A percentile compares a stretch with the other conserved stretches of the same genome.
These are phyloP conservation scores for Hymenoscyphus fraxineus DNA, from an alignment of 2,329 filamentous ascomycete genomes.

Conservation along the genomic window DNA sequence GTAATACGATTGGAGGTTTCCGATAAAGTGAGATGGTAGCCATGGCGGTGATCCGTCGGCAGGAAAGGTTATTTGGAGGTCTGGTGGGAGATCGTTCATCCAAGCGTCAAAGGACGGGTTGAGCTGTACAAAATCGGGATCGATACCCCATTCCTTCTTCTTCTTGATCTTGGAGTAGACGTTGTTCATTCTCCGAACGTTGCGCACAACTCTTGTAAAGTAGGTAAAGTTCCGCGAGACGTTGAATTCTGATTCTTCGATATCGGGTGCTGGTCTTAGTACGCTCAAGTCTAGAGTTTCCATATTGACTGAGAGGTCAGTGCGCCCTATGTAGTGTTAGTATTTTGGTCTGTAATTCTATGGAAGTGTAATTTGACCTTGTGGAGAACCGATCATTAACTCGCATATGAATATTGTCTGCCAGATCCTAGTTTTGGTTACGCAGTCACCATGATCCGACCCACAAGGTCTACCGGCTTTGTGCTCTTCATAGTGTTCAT, in stretches of 20 bases:
- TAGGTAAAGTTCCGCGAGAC: conserved; percentile 82
- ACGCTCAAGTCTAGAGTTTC: conserved; percentile 74
- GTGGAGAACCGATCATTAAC: conserved; percentile 87
- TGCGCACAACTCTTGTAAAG: conserved; percentile 71
- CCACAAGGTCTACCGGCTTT: conserved; percentile 67
- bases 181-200: conserved; percentile 72
- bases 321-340: conserved; percentile 54
- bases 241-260: conserved; percentile 71
- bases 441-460: conserved; percentile 68
- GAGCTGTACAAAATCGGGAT: conserved; percentile 76
- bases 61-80: conserved; percentile 75
- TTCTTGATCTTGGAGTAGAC: conserved; percentile 71
- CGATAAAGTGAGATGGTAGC: conserved; percentile 81
- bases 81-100: conserved; percentile 71
- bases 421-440: conserved; percentile 84
- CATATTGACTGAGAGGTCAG: conserved; percentile 70
- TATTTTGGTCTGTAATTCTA: neutral
- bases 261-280: conserved; percentile 58
- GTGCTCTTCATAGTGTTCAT: conserved; percentile 82
- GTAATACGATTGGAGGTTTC: conserved; percentile 86
- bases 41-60: conserved; percentile 75
- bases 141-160: conserved; percentile 79
- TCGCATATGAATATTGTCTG: conserved; percentile 83
- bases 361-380: conserved; percentile 58
- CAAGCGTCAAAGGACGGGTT: conserved; percentile 75